These are phyloP conservation scores for Phytopythium vexans DNA, from an alignment of 352 stramenopile genomes.

Conservation along the genomic window DNA sequence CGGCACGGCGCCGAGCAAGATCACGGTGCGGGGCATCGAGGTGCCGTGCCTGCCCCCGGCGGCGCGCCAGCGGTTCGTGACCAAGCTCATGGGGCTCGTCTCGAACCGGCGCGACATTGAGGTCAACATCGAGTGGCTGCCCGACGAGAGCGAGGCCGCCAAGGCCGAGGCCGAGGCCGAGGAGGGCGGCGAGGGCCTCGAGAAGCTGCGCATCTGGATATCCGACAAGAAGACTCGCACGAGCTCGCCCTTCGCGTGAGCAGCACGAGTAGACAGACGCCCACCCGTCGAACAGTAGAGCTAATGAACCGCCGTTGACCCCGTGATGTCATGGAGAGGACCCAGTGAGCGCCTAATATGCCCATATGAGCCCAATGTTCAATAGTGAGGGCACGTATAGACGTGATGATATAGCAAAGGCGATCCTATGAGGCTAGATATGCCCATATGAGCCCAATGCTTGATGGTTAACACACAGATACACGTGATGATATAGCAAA, in stretches of 20 bases:
- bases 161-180: conserved; percentile 26
- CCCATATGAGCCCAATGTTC: too few relatives aligned
- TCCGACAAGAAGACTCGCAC: conserved; percentile 83
- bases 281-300: too few relatives aligned
- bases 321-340: too few relatives aligned
- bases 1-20: conserved; percentile 61
- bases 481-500: too few relatives aligned
- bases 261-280: neutral
- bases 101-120: conserved; percentile 82
- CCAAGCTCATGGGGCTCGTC: conserved; percentile 73
- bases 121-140: conserved; percentile 81
- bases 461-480: too few relatives aligned
- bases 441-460: too few relatives aligned
- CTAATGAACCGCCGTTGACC: too few relatives aligned
- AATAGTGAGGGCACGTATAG: too few relatives aligned
- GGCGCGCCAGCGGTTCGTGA: conserved; percentile 68
- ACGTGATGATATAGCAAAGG: too few relatives aligned
- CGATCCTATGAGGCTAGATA: too few relatives aligned
- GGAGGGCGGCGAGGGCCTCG: conserved; percentile 42
- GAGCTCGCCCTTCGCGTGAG: conserved; percentile 65
- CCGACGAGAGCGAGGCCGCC: conserved; percentile 42
- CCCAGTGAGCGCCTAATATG: too few relatives aligned
- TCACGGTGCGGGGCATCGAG: conserved; percentile 78
- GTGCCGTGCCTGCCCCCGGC: conserved; percentile 55
- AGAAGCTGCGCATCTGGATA: conserved; percentile 87